These are phyloP conservation scores for Malus hybrid DNA, from an alignment of 331 rosid genomes.

Conservation along the genomic window DNA sequence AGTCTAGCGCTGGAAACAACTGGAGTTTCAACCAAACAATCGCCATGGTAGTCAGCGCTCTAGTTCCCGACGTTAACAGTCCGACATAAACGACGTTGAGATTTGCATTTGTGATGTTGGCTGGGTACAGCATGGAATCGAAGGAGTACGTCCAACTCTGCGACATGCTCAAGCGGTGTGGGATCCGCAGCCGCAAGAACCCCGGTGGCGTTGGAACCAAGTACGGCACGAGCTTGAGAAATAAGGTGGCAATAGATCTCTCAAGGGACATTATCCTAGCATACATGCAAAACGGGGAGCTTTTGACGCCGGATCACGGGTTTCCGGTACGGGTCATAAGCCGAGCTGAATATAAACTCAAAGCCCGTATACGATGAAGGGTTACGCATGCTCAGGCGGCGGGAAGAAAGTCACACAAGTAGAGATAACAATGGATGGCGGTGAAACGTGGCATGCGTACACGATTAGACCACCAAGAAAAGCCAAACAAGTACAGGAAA, in stretches of 20 bases:
- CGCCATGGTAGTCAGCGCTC: too few species aligned
- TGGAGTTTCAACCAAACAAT: too few species aligned
- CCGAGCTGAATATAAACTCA: conserved; percentile 82
- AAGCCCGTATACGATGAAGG: conserved; percentile 51
- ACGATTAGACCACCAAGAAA: conserved; percentile 52
- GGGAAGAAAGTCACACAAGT: conserved; percentile 91
- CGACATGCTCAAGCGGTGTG: conserved; percentile 46
- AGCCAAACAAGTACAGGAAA: conserved; percentile 65
- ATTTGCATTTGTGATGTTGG: too few species aligned
- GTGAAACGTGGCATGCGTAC: conserved; percentile 73
- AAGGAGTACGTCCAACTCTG: conserved; percentile 22
- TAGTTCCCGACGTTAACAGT: too few species aligned
- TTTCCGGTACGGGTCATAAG: conserved; percentile 68
- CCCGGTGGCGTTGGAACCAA: conserved; percentile 87
- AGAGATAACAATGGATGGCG: conserved; percentile 72
- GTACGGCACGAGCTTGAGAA: conserved; percentile 55
- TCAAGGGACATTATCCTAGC: conserved; percentile 65
- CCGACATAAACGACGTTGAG: too few species aligned
- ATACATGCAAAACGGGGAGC: conserved; percentile 74
- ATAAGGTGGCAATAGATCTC: conserved; percentile 61
- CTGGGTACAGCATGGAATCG: too few species aligned
- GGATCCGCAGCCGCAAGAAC: conserved; percentile 28
- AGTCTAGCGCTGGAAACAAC: too few species aligned
- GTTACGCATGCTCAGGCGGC: conserved; percentile 85
- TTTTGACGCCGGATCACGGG: conserved; percentile 68